Base-by-base conservation (phyloP, 768 basidiomycete genomes). In the Suillus weaverae region DNA sequence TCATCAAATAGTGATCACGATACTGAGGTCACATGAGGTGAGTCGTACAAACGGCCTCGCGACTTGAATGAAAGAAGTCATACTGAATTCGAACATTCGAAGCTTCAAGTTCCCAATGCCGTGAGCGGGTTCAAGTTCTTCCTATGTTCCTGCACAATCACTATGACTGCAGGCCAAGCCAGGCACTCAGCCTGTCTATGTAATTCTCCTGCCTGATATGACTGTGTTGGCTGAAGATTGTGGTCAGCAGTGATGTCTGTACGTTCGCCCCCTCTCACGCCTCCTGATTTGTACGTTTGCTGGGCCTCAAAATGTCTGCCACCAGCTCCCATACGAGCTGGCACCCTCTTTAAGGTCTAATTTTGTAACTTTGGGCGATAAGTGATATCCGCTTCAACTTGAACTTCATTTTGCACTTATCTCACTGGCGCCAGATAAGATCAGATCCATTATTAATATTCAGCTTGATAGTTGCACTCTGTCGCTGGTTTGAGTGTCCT, bases 391-490 rank as follows among this genome's bases (percentile, higher is more conserved):
- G 33, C 53, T n/a, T 54, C 32, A 26, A 55, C 16, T 56, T 4
- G 26, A 57, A 3, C 9, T 20, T 11, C 26, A 10, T 20, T 26
- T 57, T 36, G 22, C 22, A 26, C 55, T 38, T 38, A 57, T 57
- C 56, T 57, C 10, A 20, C 4, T 9, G 14, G 30, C 30, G 50
- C 11, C 30, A 14, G 50, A 61, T 33, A 61, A 44, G n/a, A 18
- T 33, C 48, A 57, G 8, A 14, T 22, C 14, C 30, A 16, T 18
- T 61, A 38, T 33, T 33, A 57, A 50, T 26, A 33, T 36, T n/a
- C 53, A 35, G 11, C 11, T 39, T 73, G 70, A 68, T 66, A 69
- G 3, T 35, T 16, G 1, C 7, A n/a, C 13, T 11, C 41, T 38
- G 5, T 36, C n/a, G 18, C 55, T 35, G 2, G 5, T 57, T 56